Percentiles rank a stretch among this genome's conserved stretches.
These are phyloP conservation scores for Echinochloa phyllopogon DNA, from an alignment of 176 grass and related monocot genomes.

Conservation along the genomic window DNA sequence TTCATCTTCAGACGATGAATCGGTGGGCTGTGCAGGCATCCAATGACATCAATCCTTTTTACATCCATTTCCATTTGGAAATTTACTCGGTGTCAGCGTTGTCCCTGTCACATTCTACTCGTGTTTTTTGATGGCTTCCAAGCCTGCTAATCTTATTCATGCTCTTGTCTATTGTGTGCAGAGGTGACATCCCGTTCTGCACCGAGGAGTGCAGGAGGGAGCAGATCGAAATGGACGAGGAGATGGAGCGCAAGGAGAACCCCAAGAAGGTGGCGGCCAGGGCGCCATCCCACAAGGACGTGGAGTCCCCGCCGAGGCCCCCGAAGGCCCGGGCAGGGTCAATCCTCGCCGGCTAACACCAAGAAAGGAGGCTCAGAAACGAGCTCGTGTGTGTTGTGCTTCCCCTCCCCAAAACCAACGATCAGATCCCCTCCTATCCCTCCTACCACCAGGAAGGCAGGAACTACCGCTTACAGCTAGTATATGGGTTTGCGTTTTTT, in stretches of 20 bases:
- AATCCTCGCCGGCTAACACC: constrained; percentile 59
- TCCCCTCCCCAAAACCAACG: constrained; percentile 14
- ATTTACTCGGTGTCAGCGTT: background rate
- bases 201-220: constrained; percentile 71
- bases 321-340: constrained; percentile 57
- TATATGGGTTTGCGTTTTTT: constrained; percentile 67
- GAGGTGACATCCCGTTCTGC: constrained; percentile 74
- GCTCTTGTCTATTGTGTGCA: constrained; percentile 17
- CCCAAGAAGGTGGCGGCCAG: constrained; percentile 43
- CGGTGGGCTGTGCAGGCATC: background rate
- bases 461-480: constrained; percentile 27
- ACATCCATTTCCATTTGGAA: background rate
- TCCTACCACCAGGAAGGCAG: constrained; percentile 8
- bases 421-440: constrained; percentile 24
- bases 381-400: background rate
- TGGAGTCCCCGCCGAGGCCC: constrained; percentile 51
- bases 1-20: background rate
- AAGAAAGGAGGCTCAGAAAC: background rate
- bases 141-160: background rate
- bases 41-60: constrained; percentile 2
- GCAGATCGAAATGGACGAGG: constrained; percentile 74
- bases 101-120: background rate
- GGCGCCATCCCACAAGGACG: constrained; percentile 24
- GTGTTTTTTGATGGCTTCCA: background rate
- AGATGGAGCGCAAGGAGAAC: constrained; percentile 51